Conservation (phyloP, 1,139 yeast species). For the Hyphopichia wangnamkhiaoensis region DNA sequence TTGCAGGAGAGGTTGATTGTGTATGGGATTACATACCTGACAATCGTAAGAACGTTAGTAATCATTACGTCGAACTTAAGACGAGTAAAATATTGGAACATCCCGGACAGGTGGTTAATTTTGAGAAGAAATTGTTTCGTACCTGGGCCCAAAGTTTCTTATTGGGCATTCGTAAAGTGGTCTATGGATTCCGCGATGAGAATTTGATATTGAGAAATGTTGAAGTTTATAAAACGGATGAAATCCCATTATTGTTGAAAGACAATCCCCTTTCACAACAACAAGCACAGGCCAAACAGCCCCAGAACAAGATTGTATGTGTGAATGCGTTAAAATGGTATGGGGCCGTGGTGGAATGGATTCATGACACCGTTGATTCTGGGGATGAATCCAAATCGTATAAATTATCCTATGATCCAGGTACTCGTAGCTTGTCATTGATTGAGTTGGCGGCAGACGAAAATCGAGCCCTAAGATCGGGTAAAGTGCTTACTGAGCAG, state of each 20-base stretch:
- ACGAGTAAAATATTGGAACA: conserved; percentile 60
- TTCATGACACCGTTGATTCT: conserved; percentile 54
- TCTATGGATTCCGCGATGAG: conserved; percentile 87
- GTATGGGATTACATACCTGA: conserved; percentile 77
- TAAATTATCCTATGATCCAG: conserved; percentile 37
- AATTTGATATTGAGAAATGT: conserved; percentile 59
- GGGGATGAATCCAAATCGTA: conserved; percentile 37
- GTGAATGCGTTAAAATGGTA: conserved; percentile 81
- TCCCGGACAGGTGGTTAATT: conserved; percentile 54
- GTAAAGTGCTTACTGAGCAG: conserved; percentile 50
- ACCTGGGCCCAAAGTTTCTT: conserved; percentile 96
- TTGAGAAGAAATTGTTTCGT: conserved; percentile 71
- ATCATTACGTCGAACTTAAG: conserved; percentile 85
- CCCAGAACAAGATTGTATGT: conserved; percentile 60
- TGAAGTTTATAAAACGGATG: conserved; percentile 77
- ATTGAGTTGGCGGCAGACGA: conserved; percentile 29
- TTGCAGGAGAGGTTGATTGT: conserved; percentile 94
- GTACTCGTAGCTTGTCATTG: conserved; percentile 30
- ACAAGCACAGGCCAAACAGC: conserved; percentile 11
- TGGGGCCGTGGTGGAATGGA: conserved; percentile 82
- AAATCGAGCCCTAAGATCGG: conserved; percentile 29
- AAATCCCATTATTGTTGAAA: conserved; percentile 65
- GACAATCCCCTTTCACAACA: conserved; percentile 34
- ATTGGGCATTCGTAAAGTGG: conserved; percentile 73
- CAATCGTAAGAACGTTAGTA: conserved; percentile 45